These are phyloP conservation scores for Testicularia cyperi DNA, from an alignment of 1,284 basidiomycete species.

Conservation along the genomic window DNA sequence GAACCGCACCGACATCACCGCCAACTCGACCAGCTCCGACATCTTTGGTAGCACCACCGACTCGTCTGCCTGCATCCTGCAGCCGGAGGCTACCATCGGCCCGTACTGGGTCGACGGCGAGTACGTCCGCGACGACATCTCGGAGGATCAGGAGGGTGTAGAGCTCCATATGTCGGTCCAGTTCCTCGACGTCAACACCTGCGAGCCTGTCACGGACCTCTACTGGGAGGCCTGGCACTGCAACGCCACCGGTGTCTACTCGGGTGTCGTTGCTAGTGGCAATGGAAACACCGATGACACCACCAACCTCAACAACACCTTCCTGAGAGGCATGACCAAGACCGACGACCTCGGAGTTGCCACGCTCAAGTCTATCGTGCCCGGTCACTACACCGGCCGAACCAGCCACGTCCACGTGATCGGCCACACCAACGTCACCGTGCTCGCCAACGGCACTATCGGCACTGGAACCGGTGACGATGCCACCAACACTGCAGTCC, in stretches of 20 bases:
- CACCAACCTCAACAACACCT: constrained; percentile 1
- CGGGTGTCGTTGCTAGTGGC: constrained; percentile 1
- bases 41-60: too few species aligned
- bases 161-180: not conserved
- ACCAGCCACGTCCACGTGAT: constrained; percentile 3
- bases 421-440: constrained; percentile 1
- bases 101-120: constrained; percentile 5
- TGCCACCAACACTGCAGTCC: not conserved
- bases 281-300: constrained; percentile 1
- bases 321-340: not conserved
- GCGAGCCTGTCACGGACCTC: constrained; percentile 1
- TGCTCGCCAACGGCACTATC: constrained; percentile 2
- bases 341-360: constrained; percentile 1
- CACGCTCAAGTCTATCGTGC: constrained; percentile 1
- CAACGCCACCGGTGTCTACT: constrained; percentile 4
- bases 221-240: constrained; percentile 3
- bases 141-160: constrained; percentile 1
- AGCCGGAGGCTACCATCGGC: constrained; percentile 2
- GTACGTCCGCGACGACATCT: not conserved
- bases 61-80: not conserved
- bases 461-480: too few species aligned
- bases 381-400: constrained; percentile 3
- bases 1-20: too few species aligned
- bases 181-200: constrained; percentile 3
- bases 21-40: not conserved